Percentiles rank a stretch among this genome's conserved stretches.
These are phyloP conservation scores for Bothriochloa decipiens DNA, from an alignment of 176 grass and related monocot species.

Conservation along the genomic window DNA sequence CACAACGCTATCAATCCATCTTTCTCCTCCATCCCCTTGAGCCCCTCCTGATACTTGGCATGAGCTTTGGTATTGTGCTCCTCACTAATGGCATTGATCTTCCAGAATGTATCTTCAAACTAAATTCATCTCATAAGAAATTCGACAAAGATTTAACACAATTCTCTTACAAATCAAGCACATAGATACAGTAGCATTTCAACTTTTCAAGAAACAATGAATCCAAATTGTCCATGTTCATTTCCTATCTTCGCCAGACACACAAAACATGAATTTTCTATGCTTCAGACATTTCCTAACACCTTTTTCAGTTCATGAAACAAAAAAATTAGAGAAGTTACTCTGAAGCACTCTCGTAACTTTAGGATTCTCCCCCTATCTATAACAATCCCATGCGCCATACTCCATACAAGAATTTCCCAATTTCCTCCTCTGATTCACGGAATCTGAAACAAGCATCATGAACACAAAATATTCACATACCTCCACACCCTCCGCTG, in stretches of 20 bases:
- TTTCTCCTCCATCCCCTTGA: conserved; percentile 1
- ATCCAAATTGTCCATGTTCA: neutral
- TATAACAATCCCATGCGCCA: conserved; percentile 5
- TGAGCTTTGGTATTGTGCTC: conserved; percentile 18
- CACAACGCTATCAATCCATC: conserved; percentile 52
- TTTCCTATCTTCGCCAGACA: neutral
- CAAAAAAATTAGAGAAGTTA: neutral
- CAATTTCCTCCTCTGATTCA: neutral
- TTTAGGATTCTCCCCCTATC: neutral
- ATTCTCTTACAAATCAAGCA: conserved; percentile 2
- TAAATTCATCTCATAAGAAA: conserved; percentile 39
- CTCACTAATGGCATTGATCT: conserved; percentile 35
- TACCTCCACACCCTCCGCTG: conserved; percentile 18
- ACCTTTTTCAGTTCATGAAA: conserved; percentile 19
- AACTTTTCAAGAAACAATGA: conserved; percentile 34
- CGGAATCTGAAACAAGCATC: neutral
- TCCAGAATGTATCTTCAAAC: conserved; percentile 52
- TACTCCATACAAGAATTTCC: neutral
- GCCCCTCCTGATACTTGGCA: conserved; percentile 30
- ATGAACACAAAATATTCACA: conserved; percentile 25
- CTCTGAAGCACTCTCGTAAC: neutral
- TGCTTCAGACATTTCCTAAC: conserved; percentile 11
- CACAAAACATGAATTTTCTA: conserved; percentile 9
- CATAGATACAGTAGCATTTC: conserved; percentile 20
- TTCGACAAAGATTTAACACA: neutral